Evolutionary conservation across 768 basidiomycete species (phyloP).

Genomic region (Boletus tylopilopsis): DNA sequence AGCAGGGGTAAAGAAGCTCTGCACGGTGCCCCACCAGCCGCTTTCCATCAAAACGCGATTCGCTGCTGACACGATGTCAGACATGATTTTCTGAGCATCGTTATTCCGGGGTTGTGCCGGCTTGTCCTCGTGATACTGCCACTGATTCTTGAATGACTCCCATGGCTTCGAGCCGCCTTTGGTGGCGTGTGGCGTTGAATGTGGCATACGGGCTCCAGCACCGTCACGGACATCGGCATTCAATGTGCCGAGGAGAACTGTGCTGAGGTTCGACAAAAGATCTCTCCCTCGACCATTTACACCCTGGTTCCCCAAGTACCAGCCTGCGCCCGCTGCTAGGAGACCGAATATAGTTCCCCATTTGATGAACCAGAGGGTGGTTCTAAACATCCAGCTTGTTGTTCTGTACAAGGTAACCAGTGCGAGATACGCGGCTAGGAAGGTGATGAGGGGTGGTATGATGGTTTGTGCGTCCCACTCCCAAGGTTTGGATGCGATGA

Average conservation of each 20-base stretch:
- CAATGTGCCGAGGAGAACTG: constrained; percentile 40
- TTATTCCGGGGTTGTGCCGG: constrained; percentile 23
- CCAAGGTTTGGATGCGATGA: constrained; percentile 49
- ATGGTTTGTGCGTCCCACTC: constrained; percentile 67
- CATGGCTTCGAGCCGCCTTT: constrained; percentile 46
- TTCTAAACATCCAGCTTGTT: constrained; percentile 68
- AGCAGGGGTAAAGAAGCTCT: constrained; percentile 23
- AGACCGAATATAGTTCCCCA: constrained; percentile 64
- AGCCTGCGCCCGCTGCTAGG: constrained; percentile 52
- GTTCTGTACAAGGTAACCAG: constrained; percentile 78
- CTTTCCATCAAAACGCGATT: constrained; percentile 30
- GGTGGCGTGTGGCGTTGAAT: constrained; percentile 14
- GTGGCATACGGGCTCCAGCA: constrained; percentile 23
- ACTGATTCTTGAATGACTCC: constrained; percentile 62
- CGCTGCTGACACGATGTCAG: constrained; percentile 37
- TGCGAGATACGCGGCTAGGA: constrained; percentile 72
- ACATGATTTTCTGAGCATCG: constrained; percentile 45
- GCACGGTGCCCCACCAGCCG: constrained; percentile 39
- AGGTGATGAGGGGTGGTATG: constrained; percentile 69
- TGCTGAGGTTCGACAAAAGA: constrained; percentile 38
- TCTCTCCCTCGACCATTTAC: constrained; percentile 31
- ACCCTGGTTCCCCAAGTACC: constrained; percentile 44
- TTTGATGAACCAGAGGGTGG: constrained; percentile 66
- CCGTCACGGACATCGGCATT: constrained; percentile 39
- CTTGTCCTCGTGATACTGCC: constrained; percentile 44